Conservation (phyloP, 2,329 filamentous ascomycete species). For the Phialocephala sp. region DNA sequence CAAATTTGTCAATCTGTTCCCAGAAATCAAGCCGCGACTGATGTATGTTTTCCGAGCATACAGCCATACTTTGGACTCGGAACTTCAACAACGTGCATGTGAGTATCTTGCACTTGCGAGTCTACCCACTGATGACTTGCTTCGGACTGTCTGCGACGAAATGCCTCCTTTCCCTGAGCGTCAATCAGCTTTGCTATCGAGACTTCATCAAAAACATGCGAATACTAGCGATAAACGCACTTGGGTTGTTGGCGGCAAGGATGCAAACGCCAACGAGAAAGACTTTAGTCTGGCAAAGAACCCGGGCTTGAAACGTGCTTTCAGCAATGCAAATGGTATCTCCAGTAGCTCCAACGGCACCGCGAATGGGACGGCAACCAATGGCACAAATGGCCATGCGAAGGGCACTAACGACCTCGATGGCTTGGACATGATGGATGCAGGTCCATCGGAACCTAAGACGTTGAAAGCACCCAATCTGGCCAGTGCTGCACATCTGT, state of each 20-base stretch:
- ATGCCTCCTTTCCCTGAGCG: conserved; percentile 98
- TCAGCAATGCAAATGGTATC: conserved; percentile 62
- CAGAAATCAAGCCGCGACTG: conserved; percentile 96
- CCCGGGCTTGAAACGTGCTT: conserved; percentile 83
- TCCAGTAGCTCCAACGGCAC: conserved; percentile 49
- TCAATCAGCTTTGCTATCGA: conserved; percentile 87
- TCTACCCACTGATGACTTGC: conserved; percentile 85
- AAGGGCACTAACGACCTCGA: conserved; percentile 70
- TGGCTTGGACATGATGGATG: conserved; percentile 78
- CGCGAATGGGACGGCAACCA: conserved; percentile 50
- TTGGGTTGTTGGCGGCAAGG: conserved; percentile 97
- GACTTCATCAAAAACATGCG: conserved; percentile 92
- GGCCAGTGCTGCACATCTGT: conserved; percentile 89
- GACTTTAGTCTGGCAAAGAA: conserved; percentile 84
- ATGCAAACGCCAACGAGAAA: conserved; percentile 81
- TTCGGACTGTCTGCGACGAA: conserved; percentile 94
- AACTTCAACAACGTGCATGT: conserved; percentile 94
- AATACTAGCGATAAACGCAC: conserved; percentile 94
- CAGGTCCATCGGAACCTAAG: conserved; percentile 62
- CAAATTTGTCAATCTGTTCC: conserved; percentile 98
- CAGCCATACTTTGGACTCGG: conserved; percentile 92
- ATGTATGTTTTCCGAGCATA: conserved; percentile 89
- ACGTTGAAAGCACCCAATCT: conserved; percentile 76
- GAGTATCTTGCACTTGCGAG: conserved; percentile 90
- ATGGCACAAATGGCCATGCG: conserved; percentile 57